Evolutionary conservation across 2,329 filamentous ascomycete species (phyloP).

Genomic region (Epichloe uncinata): DNA sequence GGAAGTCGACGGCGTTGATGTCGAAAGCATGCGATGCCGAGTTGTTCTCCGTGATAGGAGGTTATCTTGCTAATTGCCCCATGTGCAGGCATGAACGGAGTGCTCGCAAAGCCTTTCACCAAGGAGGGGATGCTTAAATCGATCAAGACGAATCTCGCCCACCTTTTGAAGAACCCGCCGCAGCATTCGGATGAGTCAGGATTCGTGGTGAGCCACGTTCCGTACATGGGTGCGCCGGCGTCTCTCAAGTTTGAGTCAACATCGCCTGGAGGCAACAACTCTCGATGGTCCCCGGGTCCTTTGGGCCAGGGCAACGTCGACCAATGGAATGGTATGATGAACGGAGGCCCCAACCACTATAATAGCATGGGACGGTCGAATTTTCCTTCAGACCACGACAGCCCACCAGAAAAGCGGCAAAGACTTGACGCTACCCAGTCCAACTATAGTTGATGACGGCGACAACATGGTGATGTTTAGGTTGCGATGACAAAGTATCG

Average conservation of each 20-base stretch:
- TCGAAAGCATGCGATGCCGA: no score
- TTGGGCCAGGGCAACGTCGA: conserved; percentile 33
- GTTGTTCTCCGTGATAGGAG: no score
- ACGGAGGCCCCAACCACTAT: conserved; percentile 24
- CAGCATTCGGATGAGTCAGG: conserved; percentile 26
- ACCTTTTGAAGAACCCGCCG: conserved; percentile 58
- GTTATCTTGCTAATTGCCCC: neutral
- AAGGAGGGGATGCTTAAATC: conserved; percentile 73
- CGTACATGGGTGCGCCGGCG: conserved; percentile 22
- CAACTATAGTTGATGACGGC: conserved; percentile 23
- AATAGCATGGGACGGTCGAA: conserved; percentile 21
- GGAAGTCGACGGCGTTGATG: no score
- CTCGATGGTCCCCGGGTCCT: conserved; percentile 40
- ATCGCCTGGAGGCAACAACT: conserved; percentile 30
- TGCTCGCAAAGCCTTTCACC: conserved; percentile 93
- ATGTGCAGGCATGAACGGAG: conserved; percentile 79
- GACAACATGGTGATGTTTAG: neutral
- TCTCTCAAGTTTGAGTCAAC: conserved; percentile 40
- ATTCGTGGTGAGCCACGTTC: conserved; percentile 20
- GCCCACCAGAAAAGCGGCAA: conserved; percentile 39
- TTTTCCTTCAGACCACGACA: conserved; percentile 24
- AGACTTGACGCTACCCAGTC: conserved; percentile 31
- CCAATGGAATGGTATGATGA: conserved; percentile 32
- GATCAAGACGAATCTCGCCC: conserved; percentile 77
- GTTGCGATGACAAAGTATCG: neutral